Conservation (phyloP, 495 filamentous ascomycete species). For the Stereocaulon alpinum region DNA sequence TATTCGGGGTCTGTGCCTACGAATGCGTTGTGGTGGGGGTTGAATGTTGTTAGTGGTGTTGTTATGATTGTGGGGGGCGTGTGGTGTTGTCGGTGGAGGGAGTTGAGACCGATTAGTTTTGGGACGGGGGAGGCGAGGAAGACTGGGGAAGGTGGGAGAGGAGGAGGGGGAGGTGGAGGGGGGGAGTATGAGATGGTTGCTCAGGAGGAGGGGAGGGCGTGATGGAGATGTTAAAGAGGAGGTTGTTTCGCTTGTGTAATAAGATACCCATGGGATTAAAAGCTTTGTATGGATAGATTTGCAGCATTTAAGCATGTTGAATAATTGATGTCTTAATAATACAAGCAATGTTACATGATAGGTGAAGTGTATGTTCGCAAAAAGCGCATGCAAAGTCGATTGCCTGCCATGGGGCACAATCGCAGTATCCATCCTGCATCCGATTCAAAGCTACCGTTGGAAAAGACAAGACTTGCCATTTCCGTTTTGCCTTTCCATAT, state of each 20-base stretch:
- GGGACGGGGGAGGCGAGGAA: conserved; percentile 42
- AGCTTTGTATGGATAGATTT: background rate
- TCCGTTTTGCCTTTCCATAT: background rate
- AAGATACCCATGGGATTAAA: background rate
- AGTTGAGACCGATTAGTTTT: conserved; percentile 81
- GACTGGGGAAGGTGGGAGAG: conserved; percentile 19
- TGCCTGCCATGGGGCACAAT: background rate
- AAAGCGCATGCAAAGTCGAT: background rate
- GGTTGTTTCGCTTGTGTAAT: background rate
- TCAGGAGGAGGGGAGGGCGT: conserved; percentile 34
- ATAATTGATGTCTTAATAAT: background rate
- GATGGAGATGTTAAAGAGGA: background rate
- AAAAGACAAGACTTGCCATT: background rate
- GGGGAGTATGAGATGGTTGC: conserved; percentile 77
- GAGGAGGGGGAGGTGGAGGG: conserved; percentile 49
- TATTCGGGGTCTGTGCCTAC: conserved; percentile 66
- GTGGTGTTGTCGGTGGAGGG: conserved; percentile 84
- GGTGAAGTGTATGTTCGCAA: background rate
- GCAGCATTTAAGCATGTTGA: background rate
- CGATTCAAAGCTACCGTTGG: background rate
- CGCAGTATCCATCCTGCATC: background rate
- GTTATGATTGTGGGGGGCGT: conserved; percentile 67
- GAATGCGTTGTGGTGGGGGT: conserved; percentile 77
- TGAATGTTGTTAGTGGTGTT: conserved; percentile 57
- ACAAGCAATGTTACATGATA: background rate